These are phyloP conservation scores for Alternaria arborescens DNA, from an alignment of 2,329 filamentous ascomycete species.

Conservation along the genomic window DNA sequence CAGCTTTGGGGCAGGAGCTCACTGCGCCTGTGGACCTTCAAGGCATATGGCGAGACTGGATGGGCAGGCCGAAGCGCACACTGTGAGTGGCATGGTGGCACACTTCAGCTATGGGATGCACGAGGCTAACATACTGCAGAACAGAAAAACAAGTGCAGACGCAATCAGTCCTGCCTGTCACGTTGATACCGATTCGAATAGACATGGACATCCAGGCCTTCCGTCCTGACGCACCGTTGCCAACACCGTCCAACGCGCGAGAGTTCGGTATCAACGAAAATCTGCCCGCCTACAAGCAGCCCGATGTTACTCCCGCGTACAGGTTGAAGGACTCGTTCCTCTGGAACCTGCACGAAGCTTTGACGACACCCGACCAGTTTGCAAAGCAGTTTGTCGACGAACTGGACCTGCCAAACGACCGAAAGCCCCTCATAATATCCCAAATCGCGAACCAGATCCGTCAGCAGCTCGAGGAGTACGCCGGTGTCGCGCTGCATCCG, in stretches of 20 bases:
- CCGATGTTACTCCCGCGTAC: conserved; percentile 83
- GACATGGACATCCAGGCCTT: conserved; percentile 90
- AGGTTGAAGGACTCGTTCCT: conserved; percentile 93
- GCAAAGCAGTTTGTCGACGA: conserved; percentile 91
- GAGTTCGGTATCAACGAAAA: conserved; percentile 72
- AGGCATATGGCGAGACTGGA: conserved; percentile 95
- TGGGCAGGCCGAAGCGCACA: conserved; percentile 72
- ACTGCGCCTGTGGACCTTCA: conserved; percentile 81
- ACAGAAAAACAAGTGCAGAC: conserved; percentile 69
- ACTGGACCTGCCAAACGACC: conserved; percentile 82
- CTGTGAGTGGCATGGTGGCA: conserved; percentile 51
- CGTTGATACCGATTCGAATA: conserved; percentile 93
- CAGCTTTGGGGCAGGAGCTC: conserved; percentile 86
- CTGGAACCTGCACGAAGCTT: conserved; percentile 95
- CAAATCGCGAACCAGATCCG: conserved; percentile 95
- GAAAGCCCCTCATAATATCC: conserved; percentile 68
- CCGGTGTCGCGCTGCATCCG: conserved; percentile 90
- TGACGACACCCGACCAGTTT: conserved; percentile 95
- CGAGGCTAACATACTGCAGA: conserved; percentile 40
- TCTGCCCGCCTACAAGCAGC: conserved; percentile 78
- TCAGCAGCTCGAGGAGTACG: conserved; percentile 94
- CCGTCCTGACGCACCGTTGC: conserved; percentile 70
- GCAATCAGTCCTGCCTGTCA: conserved; percentile 81
- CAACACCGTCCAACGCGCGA: conserved; percentile 66
- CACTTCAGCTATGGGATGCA: neutral